Base-by-base conservation (phyloP, 2,329 filamentous ascomycete genomes). In the Ambrosiella xylebori region DNA sequence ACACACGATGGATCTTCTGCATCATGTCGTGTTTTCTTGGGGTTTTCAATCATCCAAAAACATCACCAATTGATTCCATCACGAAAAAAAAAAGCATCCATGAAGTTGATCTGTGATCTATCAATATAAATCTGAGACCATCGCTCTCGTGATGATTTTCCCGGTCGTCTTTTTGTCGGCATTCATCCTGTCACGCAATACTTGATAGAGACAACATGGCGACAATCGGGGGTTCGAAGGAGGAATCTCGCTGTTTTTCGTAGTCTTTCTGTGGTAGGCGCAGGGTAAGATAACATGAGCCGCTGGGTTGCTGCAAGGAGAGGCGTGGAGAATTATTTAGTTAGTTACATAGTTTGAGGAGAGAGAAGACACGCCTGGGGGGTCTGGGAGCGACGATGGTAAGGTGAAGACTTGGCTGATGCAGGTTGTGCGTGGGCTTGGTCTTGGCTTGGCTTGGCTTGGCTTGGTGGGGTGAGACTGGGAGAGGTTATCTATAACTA, bases 231-330 rank as follows among this genome's bases (percentile, higher is more conserved):
- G 27, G 27, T 27, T 27, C 27, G 44, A 47, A 47, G 44, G 44
- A 47, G 44, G 44, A 47, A 47, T 53, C 51, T 53, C 51, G 51
- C 51, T 37, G 51, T 38, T 53, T 38, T 53, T 53, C 51, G 35
- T 35, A 35, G 44, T 19, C n/a, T 47, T 19, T 47, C n/a, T 11
- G 19, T 15, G 44, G n/a, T 47, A 19, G 13, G 27, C 27, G 27
- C 27, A 27, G 27, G 27, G 27, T 27, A 3, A 27, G 27, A 27
- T 27, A 5, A 27, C 19, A 17, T 6, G 44, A 41, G 44, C 3
- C 44, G 12, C n/a, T 8, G 44, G n/a, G 11, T n/a, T 8, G 40
- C 11, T 41, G 40, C 40, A 3, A n/a, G 40, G 40, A 11, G 11
- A 41, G 2, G 40, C 2, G 40, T 41, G 12, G 19, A 19, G 44